Base-by-base conservation (phyloP, 2,329 filamentous ascomycete species). In the Fusarium brevicatenulatum region DNA sequence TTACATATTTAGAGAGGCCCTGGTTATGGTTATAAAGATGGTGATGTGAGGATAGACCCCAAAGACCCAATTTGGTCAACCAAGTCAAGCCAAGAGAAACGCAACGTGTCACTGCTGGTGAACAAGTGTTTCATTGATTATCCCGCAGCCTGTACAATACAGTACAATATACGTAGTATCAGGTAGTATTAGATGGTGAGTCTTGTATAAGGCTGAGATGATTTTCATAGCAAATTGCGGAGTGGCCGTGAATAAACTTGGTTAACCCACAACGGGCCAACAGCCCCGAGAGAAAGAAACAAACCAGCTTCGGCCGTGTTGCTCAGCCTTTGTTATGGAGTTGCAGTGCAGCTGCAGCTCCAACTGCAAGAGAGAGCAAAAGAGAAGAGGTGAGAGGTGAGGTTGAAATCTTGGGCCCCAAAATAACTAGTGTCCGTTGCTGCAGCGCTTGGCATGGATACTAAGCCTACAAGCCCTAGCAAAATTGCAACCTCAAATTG, bases 141-240 rank as follows among this genome's bases (percentile, higher is more conserved):
- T 40, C 53, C 5, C 9, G 19, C 9, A 3, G 25, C 44, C 32
- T 39, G 23, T n/a, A 16, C 19, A 18, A 9, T n/a, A 23, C 9
- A 36, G 40, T 46, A 28, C 7, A 44, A 4, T 44, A 12, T 12
- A n/a, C n/a, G n/a, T n/a, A 44, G n/a, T 23, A 44, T 11, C 2
- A 15, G 4, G 11, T 44, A 13, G 25, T 47, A 11, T 21, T 8
- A 18, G 39, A 16, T 30, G 4, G 15, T 37, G 28, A 43, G 42
- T 37, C 18, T 42, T 53, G 43, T 66, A 46, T 70, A 70, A 70
- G 68, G 68, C 68, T 70, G 68, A 70, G 42, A 54, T 30, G 23
- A 46, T 55, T 54, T 46, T 25, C 25, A 40, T 21, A 2, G 49
- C n/a, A 46, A 15, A 57, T 46, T 46, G 40, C 25, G 40, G 52